Evolutionary conservation across 768 basidiomycete genomes (phyloP).

Genomic region (Trametes cinnabarina): DNA sequence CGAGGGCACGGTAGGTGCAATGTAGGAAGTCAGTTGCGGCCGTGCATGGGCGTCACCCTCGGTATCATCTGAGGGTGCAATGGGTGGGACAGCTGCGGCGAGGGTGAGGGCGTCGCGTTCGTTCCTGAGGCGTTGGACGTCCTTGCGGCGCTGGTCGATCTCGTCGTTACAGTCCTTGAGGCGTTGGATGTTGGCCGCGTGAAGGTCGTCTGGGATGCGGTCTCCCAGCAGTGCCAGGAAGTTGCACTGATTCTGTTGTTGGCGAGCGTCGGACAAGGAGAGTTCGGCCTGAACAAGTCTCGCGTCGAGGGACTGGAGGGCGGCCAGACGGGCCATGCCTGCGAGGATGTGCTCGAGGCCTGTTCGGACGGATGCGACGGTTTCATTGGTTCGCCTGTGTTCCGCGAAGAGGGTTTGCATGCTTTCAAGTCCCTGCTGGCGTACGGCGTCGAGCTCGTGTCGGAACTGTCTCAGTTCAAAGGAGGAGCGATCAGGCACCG

Average conservation of each 20-base stretch:
- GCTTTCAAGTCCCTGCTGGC: not conserved
- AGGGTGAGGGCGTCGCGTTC: too few species aligned
- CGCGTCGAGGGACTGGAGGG: not conserved
- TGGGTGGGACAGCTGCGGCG: too few species aligned
- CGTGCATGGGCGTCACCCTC: too few species aligned
- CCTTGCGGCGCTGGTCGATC: not conserved
- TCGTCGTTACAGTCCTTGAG: not conserved
- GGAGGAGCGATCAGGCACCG: too few species aligned
- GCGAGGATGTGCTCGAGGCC: not conserved
- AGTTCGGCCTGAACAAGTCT: not conserved
- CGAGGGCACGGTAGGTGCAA: too few species aligned
- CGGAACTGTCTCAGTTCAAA: not conserved
- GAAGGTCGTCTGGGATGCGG: not conserved
- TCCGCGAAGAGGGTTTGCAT: not conserved
- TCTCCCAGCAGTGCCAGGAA: not conserved
- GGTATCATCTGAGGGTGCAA: too few species aligned
- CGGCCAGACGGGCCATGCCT: not conserved
- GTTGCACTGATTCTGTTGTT: not conserved
- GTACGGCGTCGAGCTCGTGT: not conserved
- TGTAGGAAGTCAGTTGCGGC: too few species aligned
- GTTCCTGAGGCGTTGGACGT: not conserved
- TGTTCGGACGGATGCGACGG: not conserved
- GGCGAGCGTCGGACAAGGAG: not conserved
- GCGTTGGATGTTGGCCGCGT: not conserved
- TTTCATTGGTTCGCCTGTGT: not conserved